A percentile compares a stretch with the other conserved stretches of the same genome.
These are phyloP conservation scores for Abelmoschus esculentus DNA, from an alignment of 345 rosid species.

Conservation along the genomic window DNA sequence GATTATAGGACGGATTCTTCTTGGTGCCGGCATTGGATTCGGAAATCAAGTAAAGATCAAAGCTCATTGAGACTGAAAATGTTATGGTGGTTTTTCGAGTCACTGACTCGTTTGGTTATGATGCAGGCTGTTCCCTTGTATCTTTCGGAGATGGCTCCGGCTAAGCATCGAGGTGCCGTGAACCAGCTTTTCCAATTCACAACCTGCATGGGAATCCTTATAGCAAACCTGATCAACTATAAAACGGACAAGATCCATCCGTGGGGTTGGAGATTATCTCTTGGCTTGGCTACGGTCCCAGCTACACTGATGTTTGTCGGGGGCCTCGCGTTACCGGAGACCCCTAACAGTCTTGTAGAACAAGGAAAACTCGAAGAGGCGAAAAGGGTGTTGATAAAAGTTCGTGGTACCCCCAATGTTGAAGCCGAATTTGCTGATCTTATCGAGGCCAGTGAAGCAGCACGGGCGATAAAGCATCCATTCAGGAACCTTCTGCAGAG, in stretches of 20 bases:
- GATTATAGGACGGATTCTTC: slow-evolving; percentile 59
- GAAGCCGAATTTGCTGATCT: slow-evolving; percentile 76
- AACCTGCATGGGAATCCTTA: slow-evolving; percentile 70
- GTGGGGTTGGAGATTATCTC: slow-evolving; percentile 88
- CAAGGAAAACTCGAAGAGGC: slow-evolving; percentile 67
- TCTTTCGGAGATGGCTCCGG: slow-evolving; percentile 90
- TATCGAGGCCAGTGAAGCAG: slow-evolving; percentile 64
- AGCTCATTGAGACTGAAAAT: not conserved
- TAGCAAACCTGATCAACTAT: slow-evolving; percentile 66
- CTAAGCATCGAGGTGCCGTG: slow-evolving; percentile 68
- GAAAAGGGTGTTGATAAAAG: slow-evolving; percentile 47
- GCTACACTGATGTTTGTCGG: slow-evolving; percentile 64
- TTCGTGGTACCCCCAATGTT: slow-evolving; percentile 58
- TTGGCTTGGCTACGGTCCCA: slow-evolving; percentile 58
- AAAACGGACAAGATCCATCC: slow-evolving; percentile 69
- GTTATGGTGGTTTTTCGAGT: not conserved
- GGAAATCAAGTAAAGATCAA: slow-evolving; percentile 64
- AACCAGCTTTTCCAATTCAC: slow-evolving; percentile 82
- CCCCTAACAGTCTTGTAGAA: slow-evolving; percentile 77
- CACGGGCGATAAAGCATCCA: slow-evolving; percentile 55
- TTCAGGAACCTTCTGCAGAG: slow-evolving; percentile 53
- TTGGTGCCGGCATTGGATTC: slow-evolving; percentile 80
- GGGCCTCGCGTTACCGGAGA: slow-evolving; percentile 56
- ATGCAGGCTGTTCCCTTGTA: slow-evolving; percentile 83
- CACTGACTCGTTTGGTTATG: not conserved